Base-by-base conservation (phyloP, 805 yeast genomes). In the Candida parachauliodes region DNA sequence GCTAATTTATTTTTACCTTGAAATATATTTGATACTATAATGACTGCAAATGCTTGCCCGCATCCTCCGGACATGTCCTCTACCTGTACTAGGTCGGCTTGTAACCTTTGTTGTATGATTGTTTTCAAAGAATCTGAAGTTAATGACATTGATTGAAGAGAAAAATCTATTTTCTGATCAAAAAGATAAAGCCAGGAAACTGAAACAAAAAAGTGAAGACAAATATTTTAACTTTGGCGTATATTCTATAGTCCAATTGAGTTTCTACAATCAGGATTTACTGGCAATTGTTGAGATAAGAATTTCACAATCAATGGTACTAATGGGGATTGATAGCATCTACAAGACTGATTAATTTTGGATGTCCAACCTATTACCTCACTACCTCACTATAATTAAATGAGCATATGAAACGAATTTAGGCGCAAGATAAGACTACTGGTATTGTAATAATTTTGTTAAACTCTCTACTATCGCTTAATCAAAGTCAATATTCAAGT, bases 41-140 rank as follows among this genome's bases (percentile, higher is more conserved):
- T 75, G 23, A 88, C 96, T 26, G 94, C 96, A 60, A 89, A 91
- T 2, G 98, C 96, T 59, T 91, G 96, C 4, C 99, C 99, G 62
- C 99, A 93, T 1, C 99, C 99, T 11, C 95, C 95, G 30, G 81
- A 79, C 69, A 79, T 75, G 47, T 86, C 95, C 43, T 76, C 81
- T 5, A 86, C 88, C 50, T 81, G 83, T 8, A 81, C 87, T 43
- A 81, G 76, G 0, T 39, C 30, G 8, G 93, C 88, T 16, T 65
- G 63, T n/a, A 85, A 71, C 28, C 83, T 59, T 12, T 72, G 72
- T 31, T 68, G 63, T 35, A 84, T 80, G 18, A 71, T 60, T 10
- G 59, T 49, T 35, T 76, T 72, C 37, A 83, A 61, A 10, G 59
- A 43, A 3, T 65, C 71, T 1, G 63, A 52, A 11, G 70, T 68